Conservation (phyloP, 2,329 filamentous ascomycete genomes). For the Aspergillus sp. region DNA sequence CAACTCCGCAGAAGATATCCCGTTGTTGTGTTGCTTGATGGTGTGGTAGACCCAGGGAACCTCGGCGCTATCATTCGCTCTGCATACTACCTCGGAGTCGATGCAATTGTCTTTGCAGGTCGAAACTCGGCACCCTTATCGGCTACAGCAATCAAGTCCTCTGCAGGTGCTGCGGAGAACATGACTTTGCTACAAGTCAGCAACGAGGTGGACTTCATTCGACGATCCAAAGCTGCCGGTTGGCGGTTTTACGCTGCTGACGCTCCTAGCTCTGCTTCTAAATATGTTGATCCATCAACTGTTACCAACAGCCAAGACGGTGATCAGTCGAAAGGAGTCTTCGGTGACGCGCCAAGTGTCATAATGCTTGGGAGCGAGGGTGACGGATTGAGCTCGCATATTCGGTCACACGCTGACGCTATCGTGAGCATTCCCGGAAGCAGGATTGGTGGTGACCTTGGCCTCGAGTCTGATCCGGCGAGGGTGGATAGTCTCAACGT, state of each 20-base stretch:
- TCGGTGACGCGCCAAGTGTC: conserved; percentile 65
- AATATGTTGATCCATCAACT: conserved; percentile 19
- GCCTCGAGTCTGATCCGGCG: conserved; percentile 39
- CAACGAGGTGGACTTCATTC: conserved; percentile 68
- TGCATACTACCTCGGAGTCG: conserved; percentile 85
- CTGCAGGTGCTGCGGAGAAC: conserved; percentile 81
- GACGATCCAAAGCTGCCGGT: conserved; percentile 64
- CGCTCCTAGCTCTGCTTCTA: conserved; percentile 35
- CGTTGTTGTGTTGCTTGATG: conserved; percentile 44
- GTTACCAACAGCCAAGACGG: conserved; percentile 36
- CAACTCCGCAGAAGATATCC: conserved; percentile 31
- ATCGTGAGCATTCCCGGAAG: conserved; percentile 62
- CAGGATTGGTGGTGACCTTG: conserved; percentile 42
- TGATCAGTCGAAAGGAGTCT: conserved; percentile 30
- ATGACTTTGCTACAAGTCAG: conserved; percentile 70
- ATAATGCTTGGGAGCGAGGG: conserved; percentile 83
- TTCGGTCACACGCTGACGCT: conserved; percentile 66
- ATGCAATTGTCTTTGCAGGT: conserved; percentile 75
- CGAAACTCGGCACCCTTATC: conserved; percentile 72
- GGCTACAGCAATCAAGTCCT: conserved; percentile 79
- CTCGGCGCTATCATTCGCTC: conserved; percentile 85
- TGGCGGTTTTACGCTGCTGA: conserved; percentile 84
- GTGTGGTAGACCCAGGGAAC: conserved; percentile 78
- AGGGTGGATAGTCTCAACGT: conserved; percentile 90
- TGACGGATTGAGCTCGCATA: conserved; percentile 64